A percentile compares a stretch with the other conserved stretches of the same genome.
Evolutionary conservation across 176 grass and related monocot species (phyloP).

Genomic region (Rhynchospora pubera): DNA sequence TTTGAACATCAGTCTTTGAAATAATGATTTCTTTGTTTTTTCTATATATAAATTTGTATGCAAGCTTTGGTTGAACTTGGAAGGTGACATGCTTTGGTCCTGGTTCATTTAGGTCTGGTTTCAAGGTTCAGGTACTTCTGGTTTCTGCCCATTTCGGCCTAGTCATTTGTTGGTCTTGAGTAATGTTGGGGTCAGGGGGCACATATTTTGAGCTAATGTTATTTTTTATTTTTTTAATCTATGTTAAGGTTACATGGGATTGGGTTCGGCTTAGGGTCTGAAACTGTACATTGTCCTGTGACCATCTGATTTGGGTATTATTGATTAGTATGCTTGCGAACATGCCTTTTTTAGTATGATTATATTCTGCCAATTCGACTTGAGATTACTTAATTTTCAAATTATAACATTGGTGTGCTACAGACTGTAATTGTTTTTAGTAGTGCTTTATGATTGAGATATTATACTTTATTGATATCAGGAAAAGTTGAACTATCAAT

Average conservation of each 20-base stretch:
- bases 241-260: neutral
- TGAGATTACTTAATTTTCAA: neutral
- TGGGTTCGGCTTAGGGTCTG: neutral
- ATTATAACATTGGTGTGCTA: neutral
- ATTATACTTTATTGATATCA: constrained; percentile 19
- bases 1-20: neutral
- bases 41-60: neutral
- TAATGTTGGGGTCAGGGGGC: neutral
- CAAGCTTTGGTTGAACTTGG: neutral
- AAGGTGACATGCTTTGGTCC: neutral
- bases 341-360: neutral
- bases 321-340: neutral
- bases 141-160: neutral
- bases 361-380: neutral
- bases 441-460: constrained; percentile 12
- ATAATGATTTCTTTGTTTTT: neutral
- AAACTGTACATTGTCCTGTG: neutral
- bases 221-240: neutral
- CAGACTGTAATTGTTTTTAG: neutral
- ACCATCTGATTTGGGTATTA: neutral
- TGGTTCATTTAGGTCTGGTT: neutral
- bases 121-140: neutral
- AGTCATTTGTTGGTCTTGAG: neutral
- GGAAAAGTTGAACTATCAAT: constrained; percentile 72
- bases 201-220: neutral